Evolutionary conservation across 257 asterid genomes (phyloP), one percentile per base, ranked within the genome.

Genomic region (Solanum chmielewskii): DNA sequence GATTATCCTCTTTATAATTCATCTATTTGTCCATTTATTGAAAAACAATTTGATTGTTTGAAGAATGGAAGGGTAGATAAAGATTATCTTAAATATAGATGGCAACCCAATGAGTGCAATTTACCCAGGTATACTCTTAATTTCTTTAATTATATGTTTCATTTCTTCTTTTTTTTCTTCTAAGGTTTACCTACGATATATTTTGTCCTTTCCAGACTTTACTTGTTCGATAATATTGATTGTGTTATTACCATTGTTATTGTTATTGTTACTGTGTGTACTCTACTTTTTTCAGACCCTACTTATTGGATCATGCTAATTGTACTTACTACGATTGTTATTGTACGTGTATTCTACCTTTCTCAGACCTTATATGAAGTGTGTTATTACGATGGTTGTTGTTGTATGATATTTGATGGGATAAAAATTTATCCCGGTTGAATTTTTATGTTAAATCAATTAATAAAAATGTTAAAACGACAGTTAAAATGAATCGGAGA

Each of bases 71-170:
- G 93, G 37, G 20, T 84, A 21, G 91, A 89, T 42, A 70, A 18
- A 29, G 85, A 89, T 20, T 91, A 87, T 39, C 89, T 86, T 18
- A 89, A 91, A 33, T 88, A 87, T 52, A 86, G 80, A 86, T 91
- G 92, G 92, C 91, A 91, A 75, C 92, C 91, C 23, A 44, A 1
- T 0, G 31, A 27, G 11, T 89, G 91, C 86, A 83, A 81, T 56
- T 86, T 91, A 60, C 84, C 91, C 83, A 91, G 90, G 92, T 88
- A 59, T 56, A 64, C 33, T 2, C 25, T 15, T 16, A n/a, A 66
- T 18, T 77, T 42, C 44, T 45, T 69, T 10, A 25, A 9, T 59
- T 59, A 59, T 20, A 9, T 20, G 66, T 21, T 59, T 59, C 70
- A 62, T 62, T 62, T 62, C 29, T 62, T 18, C 27, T 25, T 0